A percentile compares a stretch with the other conserved stretches of the same genome.
phyloP scores from a whole-genome alignment of 345 rosid genomes.

The Gynandropsis gynandra region DNA sequence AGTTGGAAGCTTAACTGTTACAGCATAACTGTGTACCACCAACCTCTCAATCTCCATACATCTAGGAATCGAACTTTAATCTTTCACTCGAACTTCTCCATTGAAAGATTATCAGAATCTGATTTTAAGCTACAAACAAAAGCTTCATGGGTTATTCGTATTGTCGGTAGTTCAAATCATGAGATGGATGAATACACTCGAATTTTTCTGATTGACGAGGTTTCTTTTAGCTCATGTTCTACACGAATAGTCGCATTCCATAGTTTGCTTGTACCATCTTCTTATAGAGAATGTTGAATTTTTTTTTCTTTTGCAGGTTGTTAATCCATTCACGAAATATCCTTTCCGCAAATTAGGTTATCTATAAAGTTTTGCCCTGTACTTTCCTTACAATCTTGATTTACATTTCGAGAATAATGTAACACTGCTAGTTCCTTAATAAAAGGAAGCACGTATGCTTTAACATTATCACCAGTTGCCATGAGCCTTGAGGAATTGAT shows the following conservation, averaged over 20 bases:
- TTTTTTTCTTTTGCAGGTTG: slow-evolving; percentile 50
- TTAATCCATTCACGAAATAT: slow-evolving; percentile 93
- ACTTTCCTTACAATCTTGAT: not conserved
- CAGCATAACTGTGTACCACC: not conserved
- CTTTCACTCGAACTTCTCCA: too few relatives aligned
- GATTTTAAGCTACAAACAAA: too few relatives aligned
- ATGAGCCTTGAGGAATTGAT: slow-evolving; percentile 89
- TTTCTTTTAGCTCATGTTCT: too few relatives aligned
- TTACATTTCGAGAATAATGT: not conserved
- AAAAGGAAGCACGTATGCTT: slow-evolving; percentile 52
- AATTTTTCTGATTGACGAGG: too few relatives aligned
- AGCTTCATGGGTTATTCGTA: too few relatives aligned
- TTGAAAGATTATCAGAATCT: too few relatives aligned
- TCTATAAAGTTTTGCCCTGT: not conserved
- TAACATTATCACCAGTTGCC: slow-evolving; percentile 88
- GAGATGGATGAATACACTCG: too few relatives aligned
- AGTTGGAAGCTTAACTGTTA: not conserved
- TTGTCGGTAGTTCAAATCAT: too few relatives aligned
- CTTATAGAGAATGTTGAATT: not conserved
- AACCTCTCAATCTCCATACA: too few relatives aligned
- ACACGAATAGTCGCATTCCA: too few relatives aligned
- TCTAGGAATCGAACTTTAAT: too few relatives aligned
- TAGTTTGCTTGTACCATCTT: not conserved
- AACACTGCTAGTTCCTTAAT: slow-evolving; percentile 31
- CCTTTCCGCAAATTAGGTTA: slow-evolving; percentile 29